Evolutionary conservation across 2,329 filamentous ascomycete species (phyloP).

Genomic region (Fusarium sarcochroum): DNA sequence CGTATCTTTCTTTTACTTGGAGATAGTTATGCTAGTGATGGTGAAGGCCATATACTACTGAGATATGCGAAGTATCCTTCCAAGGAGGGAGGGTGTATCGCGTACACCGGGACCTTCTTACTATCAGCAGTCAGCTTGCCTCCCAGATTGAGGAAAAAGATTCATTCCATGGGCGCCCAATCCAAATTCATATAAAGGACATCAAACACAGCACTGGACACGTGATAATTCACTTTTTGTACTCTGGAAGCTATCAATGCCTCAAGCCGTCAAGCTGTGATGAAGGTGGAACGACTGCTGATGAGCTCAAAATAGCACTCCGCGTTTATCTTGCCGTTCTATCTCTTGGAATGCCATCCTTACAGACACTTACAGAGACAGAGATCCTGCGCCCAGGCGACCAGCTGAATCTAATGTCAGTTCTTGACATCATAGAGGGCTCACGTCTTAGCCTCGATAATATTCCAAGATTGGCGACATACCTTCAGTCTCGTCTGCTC

Average conservation of each 20-base stretch:
- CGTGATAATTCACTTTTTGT: slow-evolving; percentile 11
- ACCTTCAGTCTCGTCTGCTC: neutral
- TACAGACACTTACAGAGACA: neutral
- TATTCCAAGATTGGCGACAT: neutral
- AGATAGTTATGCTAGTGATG: no score
- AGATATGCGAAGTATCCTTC: no score
- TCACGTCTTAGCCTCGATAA: neutral
- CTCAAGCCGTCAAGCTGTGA: neutral
- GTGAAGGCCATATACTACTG: no score
- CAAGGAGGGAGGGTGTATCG: no score
- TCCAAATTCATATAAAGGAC: neutral
- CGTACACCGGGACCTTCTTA: no score
- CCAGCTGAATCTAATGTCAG: neutral
- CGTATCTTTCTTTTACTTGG: no score
- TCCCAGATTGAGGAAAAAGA: no score
- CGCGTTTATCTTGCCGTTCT: neutral
- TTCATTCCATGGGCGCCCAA: no score
- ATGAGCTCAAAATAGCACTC: slow-evolving; percentile 7
- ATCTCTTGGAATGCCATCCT: neutral
- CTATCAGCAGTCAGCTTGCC: no score
- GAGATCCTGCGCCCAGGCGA: neutral
- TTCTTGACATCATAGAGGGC: neutral
- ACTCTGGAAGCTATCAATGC: slow-evolving; percentile 6
- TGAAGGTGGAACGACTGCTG: neutral
- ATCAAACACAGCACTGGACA: neutral